phyloP scores from a whole-genome alignment of 208 protist genomes.

The Leishmania lainsoni region DNA sequence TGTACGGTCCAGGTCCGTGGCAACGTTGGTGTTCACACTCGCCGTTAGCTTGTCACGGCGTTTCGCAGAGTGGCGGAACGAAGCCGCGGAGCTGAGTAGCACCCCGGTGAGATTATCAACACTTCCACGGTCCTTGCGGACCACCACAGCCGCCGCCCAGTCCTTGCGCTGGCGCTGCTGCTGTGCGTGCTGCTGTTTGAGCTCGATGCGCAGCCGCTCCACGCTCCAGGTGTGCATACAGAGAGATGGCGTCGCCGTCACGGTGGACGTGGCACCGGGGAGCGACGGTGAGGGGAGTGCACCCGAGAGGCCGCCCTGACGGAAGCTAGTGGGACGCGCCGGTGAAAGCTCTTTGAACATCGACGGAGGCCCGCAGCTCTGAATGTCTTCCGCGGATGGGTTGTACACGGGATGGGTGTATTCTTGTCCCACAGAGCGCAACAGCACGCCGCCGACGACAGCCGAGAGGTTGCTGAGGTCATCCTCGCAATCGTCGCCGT shows the following conservation, averaged over 20 bases:
- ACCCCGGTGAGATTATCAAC: background rate
- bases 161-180: constrained; percentile 30
- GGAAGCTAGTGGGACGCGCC: constrained; percentile 7
- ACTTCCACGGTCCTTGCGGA: background rate
- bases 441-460: background rate
- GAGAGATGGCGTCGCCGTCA: background rate
- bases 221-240: constrained; percentile 12
- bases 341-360: constrained; percentile 3
- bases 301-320: background rate
- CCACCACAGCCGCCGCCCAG: constrained; percentile 16
- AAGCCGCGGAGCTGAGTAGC: background rate
- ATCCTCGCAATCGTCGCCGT: constrained; percentile 8
- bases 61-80: constrained; percentile 18
- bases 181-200: constrained; percentile 29
- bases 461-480: background rate
- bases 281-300: background rate
- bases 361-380: background rate
- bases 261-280: background rate
- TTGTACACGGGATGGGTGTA: constrained; percentile 21
- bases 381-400: constrained; percentile 15
- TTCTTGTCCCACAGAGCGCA: background rate
- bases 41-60: constrained; percentile 25
- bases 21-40: constrained; percentile 4
- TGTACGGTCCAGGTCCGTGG: background rate
- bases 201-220: constrained; percentile 20